Conservation (phyloP, 2,329 filamentous ascomycete genomes). For the Colletotrichum sp. region DNA sequence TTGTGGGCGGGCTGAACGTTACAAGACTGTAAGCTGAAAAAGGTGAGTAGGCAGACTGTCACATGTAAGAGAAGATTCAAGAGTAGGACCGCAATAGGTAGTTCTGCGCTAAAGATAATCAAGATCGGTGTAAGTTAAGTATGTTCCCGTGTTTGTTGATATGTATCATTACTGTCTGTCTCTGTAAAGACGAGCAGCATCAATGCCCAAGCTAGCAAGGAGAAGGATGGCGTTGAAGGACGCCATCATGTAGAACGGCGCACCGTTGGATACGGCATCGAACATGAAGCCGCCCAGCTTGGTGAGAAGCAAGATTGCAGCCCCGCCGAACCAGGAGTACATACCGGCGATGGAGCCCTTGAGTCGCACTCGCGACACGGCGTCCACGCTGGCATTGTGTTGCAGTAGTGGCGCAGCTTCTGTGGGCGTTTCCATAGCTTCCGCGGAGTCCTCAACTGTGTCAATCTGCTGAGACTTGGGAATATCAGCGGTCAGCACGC, state of each 20-base stretch:
- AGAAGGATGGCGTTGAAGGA: slow-evolving; percentile 80
- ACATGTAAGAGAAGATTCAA: neutral
- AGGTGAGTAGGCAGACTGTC: neutral
- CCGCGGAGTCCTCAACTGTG: slow-evolving; percentile 23
- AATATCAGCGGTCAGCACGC: slow-evolving; percentile 67
- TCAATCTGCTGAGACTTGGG: slow-evolving; percentile 31
- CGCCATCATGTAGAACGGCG: slow-evolving; percentile 95
- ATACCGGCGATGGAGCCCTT: slow-evolving; percentile 96
- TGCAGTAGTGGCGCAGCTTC: slow-evolving; percentile 47
- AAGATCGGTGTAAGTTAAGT: neutral
- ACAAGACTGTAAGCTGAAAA: neutral
- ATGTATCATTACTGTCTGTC: slow-evolving; percentile 3
- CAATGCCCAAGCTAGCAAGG: slow-evolving; percentile 56
- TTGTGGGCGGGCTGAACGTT: neutral
- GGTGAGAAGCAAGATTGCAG: slow-evolving; percentile 87
- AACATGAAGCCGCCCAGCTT: slow-evolving; percentile 90
- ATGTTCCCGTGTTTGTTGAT: neutral
- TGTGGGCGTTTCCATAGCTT: slow-evolving; percentile 37
- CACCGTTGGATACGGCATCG: slow-evolving; percentile 73
- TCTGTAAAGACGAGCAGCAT: slow-evolving; percentile 46
- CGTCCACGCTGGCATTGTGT: slow-evolving; percentile 26
- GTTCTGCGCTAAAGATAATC: neutral
- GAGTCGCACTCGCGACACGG: slow-evolving; percentile 61
- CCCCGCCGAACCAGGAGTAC: slow-evolving; percentile 89
- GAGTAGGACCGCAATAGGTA: neutral